These are phyloP conservation scores for Monosporozyma servazzii DNA, from an alignment of 805 yeast genomes.

Conservation along the genomic window DNA sequence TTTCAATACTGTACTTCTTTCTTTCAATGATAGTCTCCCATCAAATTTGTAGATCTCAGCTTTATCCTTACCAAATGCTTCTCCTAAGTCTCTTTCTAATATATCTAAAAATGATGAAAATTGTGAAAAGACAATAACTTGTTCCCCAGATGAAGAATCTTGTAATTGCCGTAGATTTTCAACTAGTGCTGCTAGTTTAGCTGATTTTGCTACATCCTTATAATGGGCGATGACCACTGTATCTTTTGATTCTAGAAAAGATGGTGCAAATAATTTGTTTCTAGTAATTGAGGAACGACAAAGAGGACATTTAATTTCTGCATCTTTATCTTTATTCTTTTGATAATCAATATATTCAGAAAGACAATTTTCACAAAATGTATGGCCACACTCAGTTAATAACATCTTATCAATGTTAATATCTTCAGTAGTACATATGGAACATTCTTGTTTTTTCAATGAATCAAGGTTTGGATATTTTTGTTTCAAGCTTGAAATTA, in stretches of 20 bases:
- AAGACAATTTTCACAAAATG: slow-evolving; percentile 66
- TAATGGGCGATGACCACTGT: slow-evolving; percentile 4
- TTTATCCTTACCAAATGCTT: slow-evolving; percentile 33
- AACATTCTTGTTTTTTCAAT: slow-evolving; percentile 53
- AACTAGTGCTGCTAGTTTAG: slow-evolving; percentile 64
- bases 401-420: slow-evolving; percentile 45
- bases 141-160: slow-evolving; percentile 53
- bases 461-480: slow-evolving; percentile 28
- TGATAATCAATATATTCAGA: slow-evolving; percentile 69
- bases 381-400: slow-evolving; percentile 72
- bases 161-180: slow-evolving; percentile 46
- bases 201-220: slow-evolving; percentile 38
- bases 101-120: slow-evolving; percentile 76
- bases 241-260: not conserved
- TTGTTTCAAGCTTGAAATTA: slow-evolving; percentile 5
- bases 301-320: slow-evolving; percentile 57
- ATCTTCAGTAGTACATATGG: slow-evolving; percentile 71
- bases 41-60: slow-evolving; percentile 59
- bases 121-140: slow-evolving; percentile 83
- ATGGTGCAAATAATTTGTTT: slow-evolving; percentile 33
- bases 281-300: slow-evolving; percentile 53
- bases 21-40: slow-evolving; percentile 62
- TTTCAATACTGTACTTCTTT: slow-evolving; percentile 52
- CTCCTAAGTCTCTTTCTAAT: slow-evolving; percentile 50
- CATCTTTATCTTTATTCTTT: slow-evolving; percentile 30